phyloP scores from a whole-genome alignment of 2,329 filamentous ascomycete genomes.

The Westerdykella ornata region DNA sequence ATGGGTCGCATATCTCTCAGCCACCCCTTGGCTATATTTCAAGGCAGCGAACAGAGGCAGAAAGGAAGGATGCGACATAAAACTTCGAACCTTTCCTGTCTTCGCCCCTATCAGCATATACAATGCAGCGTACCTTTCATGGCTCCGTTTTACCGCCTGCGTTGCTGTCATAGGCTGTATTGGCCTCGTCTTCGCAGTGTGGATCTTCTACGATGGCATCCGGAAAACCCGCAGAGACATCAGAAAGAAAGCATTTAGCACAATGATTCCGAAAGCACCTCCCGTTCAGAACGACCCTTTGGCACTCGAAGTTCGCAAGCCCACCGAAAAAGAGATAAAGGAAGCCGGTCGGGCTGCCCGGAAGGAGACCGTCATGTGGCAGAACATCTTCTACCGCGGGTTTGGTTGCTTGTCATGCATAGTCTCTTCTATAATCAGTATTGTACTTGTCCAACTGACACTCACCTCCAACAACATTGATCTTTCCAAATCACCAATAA shows the following conservation, averaged over 20 bases:
- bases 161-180: neutral
- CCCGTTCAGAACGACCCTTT: neutral
- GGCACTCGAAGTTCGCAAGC: neutral
- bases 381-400: neutral
- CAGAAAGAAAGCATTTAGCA: neutral
- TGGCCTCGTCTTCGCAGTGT: neutral
- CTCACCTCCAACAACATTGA: slow-evolving; percentile 1
- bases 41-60: neutral
- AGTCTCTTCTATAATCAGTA: neutral
- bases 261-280: neutral
- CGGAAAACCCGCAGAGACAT: neutral
- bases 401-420: neutral
- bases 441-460: neutral
- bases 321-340: neutral
- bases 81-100: neutral
- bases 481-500: neutral
- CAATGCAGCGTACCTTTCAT: neutral
- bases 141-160: neutral
- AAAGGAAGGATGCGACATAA: slow-evolving; percentile 1
- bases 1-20: neutral
- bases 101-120: neutral
- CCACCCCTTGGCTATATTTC: neutral
- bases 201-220: neutral
- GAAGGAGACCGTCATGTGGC: neutral
- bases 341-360: neutral